These are phyloP conservation scores for Diospyros lotus DNA, from an alignment of 148 eudicot genomes.

Conservation along the genomic window DNA sequence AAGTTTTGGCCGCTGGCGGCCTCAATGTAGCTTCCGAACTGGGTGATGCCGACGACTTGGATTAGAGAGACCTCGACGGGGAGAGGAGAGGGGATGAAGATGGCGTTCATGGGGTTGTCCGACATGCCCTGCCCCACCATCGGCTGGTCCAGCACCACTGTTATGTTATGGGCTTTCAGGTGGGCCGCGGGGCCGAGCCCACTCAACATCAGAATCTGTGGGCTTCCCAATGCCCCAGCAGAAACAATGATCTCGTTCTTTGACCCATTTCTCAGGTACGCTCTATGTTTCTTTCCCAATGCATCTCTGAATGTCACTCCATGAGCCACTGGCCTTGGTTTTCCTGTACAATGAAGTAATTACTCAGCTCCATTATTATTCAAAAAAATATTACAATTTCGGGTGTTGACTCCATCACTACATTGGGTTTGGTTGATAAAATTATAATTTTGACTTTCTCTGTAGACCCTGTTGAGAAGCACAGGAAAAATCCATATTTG, in stretches of 20 bases:
- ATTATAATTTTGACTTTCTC: neutral
- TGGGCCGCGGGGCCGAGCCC: slow-evolving; percentile 73
- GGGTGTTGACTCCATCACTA: too few species aligned
- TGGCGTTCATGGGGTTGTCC: slow-evolving; percentile 89
- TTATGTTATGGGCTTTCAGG: slow-evolving; percentile 61
- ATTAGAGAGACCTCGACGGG: slow-evolving; percentile 83
- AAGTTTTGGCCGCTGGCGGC: slow-evolving; percentile 79
- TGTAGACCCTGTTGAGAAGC: neutral
- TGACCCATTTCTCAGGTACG: slow-evolving; percentile 45
- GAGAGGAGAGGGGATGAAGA: slow-evolving; percentile 70
- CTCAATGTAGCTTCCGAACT: slow-evolving; percentile 73
- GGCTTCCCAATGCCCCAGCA: slow-evolving; percentile 91
- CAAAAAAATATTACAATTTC: too few species aligned
- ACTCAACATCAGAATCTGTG: slow-evolving; percentile 83
- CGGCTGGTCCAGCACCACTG: slow-evolving; percentile 57
- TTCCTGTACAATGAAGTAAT: slow-evolving; percentile 29
- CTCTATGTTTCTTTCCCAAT: slow-evolving; percentile 47
- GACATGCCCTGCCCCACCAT: slow-evolving; percentile 76
- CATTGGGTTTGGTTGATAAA: too few species aligned
- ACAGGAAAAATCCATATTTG: neutral
- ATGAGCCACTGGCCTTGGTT: slow-evolving; percentile 47
- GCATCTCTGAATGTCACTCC: slow-evolving; percentile 70
- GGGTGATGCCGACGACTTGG: slow-evolving; percentile 80
- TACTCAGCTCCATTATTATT: too few species aligned
- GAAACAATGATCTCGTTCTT: slow-evolving; percentile 65